Base-by-base conservation (phyloP, 148 eudicot genomes). In the Rhododendron kiyosumense region DNA sequence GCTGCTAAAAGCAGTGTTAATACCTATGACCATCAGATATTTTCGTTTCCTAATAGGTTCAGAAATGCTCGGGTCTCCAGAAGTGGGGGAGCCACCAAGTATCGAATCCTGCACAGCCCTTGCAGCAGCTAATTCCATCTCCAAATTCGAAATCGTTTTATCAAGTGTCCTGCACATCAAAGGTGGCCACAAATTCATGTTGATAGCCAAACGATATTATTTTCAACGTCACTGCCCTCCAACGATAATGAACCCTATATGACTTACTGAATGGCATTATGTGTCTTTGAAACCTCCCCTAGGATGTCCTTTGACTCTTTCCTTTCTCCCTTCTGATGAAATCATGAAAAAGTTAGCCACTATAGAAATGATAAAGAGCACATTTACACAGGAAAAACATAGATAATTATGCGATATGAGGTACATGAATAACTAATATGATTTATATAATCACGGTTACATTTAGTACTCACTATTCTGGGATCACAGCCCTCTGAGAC, bases 71-170 rank as follows among this genome's bases (percentile, higher is more conserved):
- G 88, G 63, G 65, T 89, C 88, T 75, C 92, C 90, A 63, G 94
- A 89, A 38, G 86, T 54, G 20, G 98, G 98, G 24, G 96, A 91
- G 63, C 95, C 98, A 85, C 88, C 91, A 87, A 91, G 90, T 45
- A 93, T 85, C 20, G 98, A 93, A 88, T 94, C 98, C 83, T 96
- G 98, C 22, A 93, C 90, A 81, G 98, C 94, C 90, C 96, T 96
- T 45, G 98, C 98, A 82, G 96, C 95, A 84, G 98, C 96, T 88
- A 96, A 90, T 87, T 96, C 98, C 98, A 93, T 96, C 90, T 96
- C 98, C 86, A 96, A 88, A 87, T 89, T 93, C 43, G 98, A 93
- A 83, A 96, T 96, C 1, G 98, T 94, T 87, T 93, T 96, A 87
- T 94, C 98, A 65, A 96, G 91, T 26, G 92, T 91, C 81, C 98